Base-by-base conservation (phyloP, 768 basidiomycete species). In the Butyriboletus loyo region DNA sequence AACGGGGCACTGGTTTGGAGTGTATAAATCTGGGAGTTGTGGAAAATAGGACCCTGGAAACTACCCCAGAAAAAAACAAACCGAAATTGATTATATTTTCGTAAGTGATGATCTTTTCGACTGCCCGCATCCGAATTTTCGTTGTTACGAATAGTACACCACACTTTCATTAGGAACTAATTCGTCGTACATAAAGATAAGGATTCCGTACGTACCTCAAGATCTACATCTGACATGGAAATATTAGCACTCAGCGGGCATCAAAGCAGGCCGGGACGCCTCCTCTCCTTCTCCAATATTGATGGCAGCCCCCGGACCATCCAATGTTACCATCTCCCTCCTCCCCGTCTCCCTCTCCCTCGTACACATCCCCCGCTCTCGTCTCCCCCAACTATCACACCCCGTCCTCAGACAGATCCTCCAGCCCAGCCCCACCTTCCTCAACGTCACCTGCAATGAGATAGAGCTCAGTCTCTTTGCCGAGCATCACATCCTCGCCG, bases 391-490 rank as follows among this genome's bases (percentile, higher is more conserved):
- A 2, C 74, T 87, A 48, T 79, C 79, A 9, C 79, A 82, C 56
- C 80, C 81, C 27, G 65, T 90, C 65, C 76, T 91, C 56, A 79
- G 79, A 54, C 85, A 86, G 67, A 80, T 89, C 52, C 80, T 89
- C 48, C 80, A 80, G 45, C 84, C 85, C 3, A 75, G 73, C 54
- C 83, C 85, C 15, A 76, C 77, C 7, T 89, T 89, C 66, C 76
- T 89, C 64, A 88, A 84, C 61, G 77, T 89, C 51, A 87, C 86
- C 47, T 86, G 80, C 72, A 92, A 92, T 65, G 80, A 87, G 57
- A 79, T 89, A 57, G 89, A 91, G 68, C 84, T 92, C 68, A 82
- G 80, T 66, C 71, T 88, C 45, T 89, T 90, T 60, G 86, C 83
- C 32, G 84, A 87, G 56, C 75, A 82, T 49, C 71, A 73, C 53